Evolutionary conservation across 2,329 filamentous ascomycete genomes (phyloP).

Genomic region (Cladophialophora psammophila): DNA sequence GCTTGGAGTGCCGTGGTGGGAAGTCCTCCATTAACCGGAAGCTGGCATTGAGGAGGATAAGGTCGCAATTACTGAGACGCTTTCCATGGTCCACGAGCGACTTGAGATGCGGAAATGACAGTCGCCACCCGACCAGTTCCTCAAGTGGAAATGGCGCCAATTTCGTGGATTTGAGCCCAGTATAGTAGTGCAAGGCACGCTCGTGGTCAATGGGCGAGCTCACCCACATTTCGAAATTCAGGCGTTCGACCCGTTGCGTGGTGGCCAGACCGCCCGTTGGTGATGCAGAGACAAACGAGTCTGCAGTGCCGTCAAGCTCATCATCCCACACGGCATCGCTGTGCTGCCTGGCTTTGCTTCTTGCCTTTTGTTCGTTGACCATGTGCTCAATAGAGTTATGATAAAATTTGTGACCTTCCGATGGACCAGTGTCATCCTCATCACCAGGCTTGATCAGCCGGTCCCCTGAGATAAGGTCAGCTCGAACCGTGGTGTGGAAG

Average conservation of each 20-base stretch:
- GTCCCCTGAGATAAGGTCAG: slow-evolving; percentile 31
- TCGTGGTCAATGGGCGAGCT: slow-evolving; percentile 49
- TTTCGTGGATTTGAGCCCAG: slow-evolving; percentile 50
- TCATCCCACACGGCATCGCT: slow-evolving; percentile 9
- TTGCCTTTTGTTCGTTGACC: slow-evolving; percentile 30
- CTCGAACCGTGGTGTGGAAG: slow-evolving; percentile 1
- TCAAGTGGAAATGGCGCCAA: slow-evolving; percentile 51
- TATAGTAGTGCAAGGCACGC: slow-evolving; percentile 54
- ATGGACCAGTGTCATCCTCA: slow-evolving; percentile 16
- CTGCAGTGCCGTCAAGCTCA: slow-evolving; percentile 15
- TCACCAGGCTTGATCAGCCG: slow-evolving; percentile 29
- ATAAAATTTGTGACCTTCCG: slow-evolving; percentile 34
- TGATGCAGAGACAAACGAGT: slow-evolving; percentile 1
- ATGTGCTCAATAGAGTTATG: slow-evolving; percentile 37
- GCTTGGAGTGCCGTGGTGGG: slow-evolving; percentile 50
- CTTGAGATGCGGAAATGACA: slow-evolving; percentile 51
- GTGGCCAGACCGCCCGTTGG: background rate
- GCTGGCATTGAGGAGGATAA: slow-evolving; percentile 54
- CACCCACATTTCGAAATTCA: slow-evolving; percentile 58
- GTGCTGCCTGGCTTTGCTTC: background rate
- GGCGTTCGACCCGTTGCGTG: slow-evolving; percentile 40
- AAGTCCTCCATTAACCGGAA: slow-evolving; percentile 54
- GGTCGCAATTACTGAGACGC: slow-evolving; percentile 49
- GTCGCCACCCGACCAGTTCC: slow-evolving; percentile 50
- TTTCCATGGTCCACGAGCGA: slow-evolving; percentile 47